A percentile compares a stretch with the other conserved stretches of the same genome.
Conservation (phyloP, 805 yeast genomes). For the Candida endomychidarum region DNA sequence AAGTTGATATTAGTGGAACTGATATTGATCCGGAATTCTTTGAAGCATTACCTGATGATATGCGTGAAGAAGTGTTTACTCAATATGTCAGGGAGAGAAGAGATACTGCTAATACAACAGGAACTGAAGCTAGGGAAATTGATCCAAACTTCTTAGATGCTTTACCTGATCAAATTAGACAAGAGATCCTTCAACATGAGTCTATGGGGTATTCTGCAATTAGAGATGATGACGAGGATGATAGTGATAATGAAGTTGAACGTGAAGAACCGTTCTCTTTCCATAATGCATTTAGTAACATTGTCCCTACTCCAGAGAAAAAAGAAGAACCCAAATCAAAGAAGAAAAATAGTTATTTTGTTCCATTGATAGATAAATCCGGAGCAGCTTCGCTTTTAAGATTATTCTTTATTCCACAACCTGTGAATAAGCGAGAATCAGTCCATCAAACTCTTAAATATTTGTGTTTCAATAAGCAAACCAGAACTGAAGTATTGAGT, state of each 20-base stretch:
- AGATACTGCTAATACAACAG: slow-evolving; percentile 46
- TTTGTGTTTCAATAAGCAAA: slow-evolving; percentile 74
- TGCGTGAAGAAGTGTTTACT: slow-evolving; percentile 88
- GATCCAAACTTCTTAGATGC: slow-evolving; percentile 82
- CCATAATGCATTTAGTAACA: slow-evolving; percentile 9
- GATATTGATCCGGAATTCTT: slow-evolving; percentile 91
- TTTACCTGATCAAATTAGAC: slow-evolving; percentile 66
- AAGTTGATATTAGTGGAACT: slow-evolving; percentile 83
- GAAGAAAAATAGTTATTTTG: slow-evolving; percentile 30
- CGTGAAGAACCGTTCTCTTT: slow-evolving; percentile 4
- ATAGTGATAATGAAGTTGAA: slow-evolving; percentile 21
- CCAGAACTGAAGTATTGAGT: slow-evolving; percentile 71
- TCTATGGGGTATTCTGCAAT: slow-evolving; percentile 37
- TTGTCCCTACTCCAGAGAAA: slow-evolving; percentile 15
- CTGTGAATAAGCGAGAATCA: slow-evolving; percentile 57
- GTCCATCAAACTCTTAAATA: slow-evolving; percentile 65
- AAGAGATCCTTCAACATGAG: slow-evolving; percentile 61
- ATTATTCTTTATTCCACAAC: slow-evolving; percentile 71
- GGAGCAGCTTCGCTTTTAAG: slow-evolving; percentile 76
- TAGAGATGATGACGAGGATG: slow-evolving; percentile 21
- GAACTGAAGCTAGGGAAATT: slow-evolving; percentile 57
- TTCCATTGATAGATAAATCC: slow-evolving; percentile 70
- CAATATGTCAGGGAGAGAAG: slow-evolving; percentile 80
- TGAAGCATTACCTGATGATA: slow-evolving; percentile 86
- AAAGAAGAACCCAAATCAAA: slow-evolving; percentile 15